Percentiles rank a stretch among this genome's conserved stretches.
Evolutionary conservation across 768 basidiomycete species (phyloP).

Genomic region (Scleroderma bovista): DNA sequence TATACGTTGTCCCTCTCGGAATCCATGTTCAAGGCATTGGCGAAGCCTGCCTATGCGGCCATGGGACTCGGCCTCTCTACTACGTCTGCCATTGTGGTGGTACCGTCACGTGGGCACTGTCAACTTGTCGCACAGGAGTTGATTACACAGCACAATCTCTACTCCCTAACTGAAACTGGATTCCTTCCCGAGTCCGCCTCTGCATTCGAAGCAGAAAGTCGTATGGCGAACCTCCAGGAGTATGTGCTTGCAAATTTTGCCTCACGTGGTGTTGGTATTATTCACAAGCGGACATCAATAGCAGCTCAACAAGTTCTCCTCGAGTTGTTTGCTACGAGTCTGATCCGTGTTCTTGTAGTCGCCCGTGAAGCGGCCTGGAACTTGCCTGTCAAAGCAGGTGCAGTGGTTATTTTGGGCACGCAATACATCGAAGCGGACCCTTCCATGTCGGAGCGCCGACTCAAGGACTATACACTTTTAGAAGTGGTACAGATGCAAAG

Average conservation of each 20-base stretch:
- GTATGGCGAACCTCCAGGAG: constrained; percentile 57
- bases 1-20: constrained; percentile 86
- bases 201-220: constrained; percentile 52
- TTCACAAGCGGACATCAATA: constrained; percentile 65
- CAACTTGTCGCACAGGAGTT: constrained; percentile 70
- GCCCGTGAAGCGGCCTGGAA: constrained; percentile 86
- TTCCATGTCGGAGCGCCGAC: constrained; percentile 52
- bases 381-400: constrained; percentile 75
- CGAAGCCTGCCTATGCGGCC: constrained; percentile 81
- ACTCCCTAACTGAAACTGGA: constrained; percentile 61
- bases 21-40: constrained; percentile 85
- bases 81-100: constrained; percentile 72
- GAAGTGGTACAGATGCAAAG: constrained; percentile 93
- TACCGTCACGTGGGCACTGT: constrained; percentile 81
- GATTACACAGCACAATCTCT: constrained; percentile 80
- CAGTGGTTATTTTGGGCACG: constrained; percentile 88
- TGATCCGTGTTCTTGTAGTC: constrained; percentile 74
- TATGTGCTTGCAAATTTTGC: constrained; percentile 61
- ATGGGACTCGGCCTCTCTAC: constrained; percentile 45
- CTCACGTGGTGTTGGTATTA: constrained; percentile 83
- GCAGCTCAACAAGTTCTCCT: constrained; percentile 69
- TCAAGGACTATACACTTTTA: constrained; percentile 73
- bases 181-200: constrained; percentile 53
- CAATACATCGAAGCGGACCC: constrained; percentile 63
- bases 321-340: constrained; percentile 75